Conservation (phyloP, 176 grass and related monocot genomes). For the Carex scoparia region DNA sequence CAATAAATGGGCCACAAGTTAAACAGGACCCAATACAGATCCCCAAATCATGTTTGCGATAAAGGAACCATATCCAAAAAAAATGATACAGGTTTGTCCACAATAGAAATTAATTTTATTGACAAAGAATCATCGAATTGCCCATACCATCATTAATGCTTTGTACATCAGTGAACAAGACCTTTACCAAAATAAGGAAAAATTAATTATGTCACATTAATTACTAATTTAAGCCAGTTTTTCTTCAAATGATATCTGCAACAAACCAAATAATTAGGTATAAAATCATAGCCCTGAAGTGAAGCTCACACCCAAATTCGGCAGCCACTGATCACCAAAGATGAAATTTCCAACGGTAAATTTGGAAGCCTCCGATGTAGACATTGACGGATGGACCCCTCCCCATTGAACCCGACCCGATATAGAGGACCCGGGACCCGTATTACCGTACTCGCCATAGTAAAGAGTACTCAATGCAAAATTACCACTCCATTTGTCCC, state of each 20-base stretch:
- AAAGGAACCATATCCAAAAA: constrained; percentile 5
- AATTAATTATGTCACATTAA: neutral
- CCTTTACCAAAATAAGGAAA: neutral
- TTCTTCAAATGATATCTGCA: neutral
- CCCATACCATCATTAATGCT: neutral
- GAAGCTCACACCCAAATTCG: constrained; percentile 37
- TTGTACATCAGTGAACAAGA: constrained; percentile 9
- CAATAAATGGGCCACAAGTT: neutral
- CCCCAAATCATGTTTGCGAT: neutral
- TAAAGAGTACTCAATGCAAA: constrained; percentile 45
- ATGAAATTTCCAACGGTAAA: constrained; percentile 68
- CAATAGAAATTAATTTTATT: neutral
- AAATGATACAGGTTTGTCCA: neutral
- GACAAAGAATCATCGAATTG: neutral
- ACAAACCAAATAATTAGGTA: neutral
- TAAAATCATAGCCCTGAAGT: constrained; percentile 37
- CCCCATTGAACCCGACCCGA: constrained; percentile 40
- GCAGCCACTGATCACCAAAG: constrained; percentile 43
- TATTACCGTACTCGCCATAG: constrained; percentile 74
- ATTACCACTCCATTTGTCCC: constrained; percentile 51
- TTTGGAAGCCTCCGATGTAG: constrained; percentile 29
- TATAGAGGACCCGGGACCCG: constrained; percentile 25
- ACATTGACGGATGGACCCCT: constrained; percentile 38
- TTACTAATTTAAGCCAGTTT: neutral
- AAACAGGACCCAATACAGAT: neutral